These are phyloP conservation scores for Picocystis sp. DNA, from an alignment of 163 green algal genomes.

Conservation along the genomic window DNA sequence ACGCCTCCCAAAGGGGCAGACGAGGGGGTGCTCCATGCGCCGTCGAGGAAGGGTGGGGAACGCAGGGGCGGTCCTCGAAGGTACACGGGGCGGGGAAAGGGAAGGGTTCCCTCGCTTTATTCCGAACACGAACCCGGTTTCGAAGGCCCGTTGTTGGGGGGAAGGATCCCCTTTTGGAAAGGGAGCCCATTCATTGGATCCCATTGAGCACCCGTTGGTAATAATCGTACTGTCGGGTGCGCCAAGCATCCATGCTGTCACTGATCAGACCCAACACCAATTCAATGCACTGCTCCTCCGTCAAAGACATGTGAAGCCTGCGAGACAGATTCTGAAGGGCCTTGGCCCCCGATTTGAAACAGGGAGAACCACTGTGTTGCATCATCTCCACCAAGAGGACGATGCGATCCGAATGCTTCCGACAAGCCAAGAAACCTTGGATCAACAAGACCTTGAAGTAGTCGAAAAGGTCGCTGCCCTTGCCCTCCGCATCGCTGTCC, in stretches of 20 bases:
- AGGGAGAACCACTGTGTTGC: conserved; percentile 48
- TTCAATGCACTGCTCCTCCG: conserved; percentile 70
- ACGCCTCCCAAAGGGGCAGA: no score
- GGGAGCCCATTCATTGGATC: conserved; percentile 25
- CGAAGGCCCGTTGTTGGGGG: no score
- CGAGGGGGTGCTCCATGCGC: no score
- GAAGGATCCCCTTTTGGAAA: no score
- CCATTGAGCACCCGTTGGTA: conserved; percentile 95
- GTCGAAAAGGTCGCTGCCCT: conserved; percentile 73
- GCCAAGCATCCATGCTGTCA: conserved; percentile 81
- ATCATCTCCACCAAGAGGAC: conserved; percentile 45
- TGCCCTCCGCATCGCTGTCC: conserved; percentile 70
- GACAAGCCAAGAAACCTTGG: conserved; percentile 79
- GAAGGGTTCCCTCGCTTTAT: no score
- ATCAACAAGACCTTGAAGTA: conserved; percentile 98
- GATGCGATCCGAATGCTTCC: conserved; percentile 75
- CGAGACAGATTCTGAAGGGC: conserved; percentile 30
- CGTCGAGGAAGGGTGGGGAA: no score
- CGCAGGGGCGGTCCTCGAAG: no score
- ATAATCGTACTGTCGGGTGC: conserved; percentile 95
- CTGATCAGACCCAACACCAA: conserved; percentile 74
- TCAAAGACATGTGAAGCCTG: conserved; percentile 50
- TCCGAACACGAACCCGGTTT: no score
- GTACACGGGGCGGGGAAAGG: no score
- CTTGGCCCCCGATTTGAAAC: conserved; percentile 61